Evolutionary conservation across 148 eudicot species (phyloP).

Genomic region (Spergularia marina): DNA sequence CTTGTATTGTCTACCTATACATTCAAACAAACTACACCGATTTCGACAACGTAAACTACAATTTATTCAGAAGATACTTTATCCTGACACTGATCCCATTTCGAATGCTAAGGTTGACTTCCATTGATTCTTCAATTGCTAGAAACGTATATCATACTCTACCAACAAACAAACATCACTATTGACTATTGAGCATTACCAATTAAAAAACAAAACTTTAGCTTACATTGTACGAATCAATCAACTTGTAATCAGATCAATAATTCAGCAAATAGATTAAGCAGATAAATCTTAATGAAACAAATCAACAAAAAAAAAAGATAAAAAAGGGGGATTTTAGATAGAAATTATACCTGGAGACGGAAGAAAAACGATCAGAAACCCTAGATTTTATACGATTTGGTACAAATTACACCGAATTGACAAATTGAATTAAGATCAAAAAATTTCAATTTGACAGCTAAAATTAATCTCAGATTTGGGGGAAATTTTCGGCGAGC

Average conservation of each 20-base stretch:
- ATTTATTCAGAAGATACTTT: neutral
- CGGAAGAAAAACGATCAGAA: neutral
- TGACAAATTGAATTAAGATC: constrained; percentile 1
- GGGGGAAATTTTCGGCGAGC: neutral
- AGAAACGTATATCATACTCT: neutral
- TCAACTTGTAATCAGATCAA: neutral
- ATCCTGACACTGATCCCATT: neutral
- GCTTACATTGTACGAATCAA: neutral
- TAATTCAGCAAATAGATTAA: neutral
- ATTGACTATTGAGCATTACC: neutral
- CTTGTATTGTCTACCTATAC: neutral
- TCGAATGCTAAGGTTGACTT: neutral
- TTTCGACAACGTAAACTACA: neutral
- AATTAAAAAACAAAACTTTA: neutral
- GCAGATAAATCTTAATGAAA: neutral
- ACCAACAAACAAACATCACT: neutral
- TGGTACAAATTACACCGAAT: neutral
- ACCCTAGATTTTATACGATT: neutral
- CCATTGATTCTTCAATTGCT: neutral
- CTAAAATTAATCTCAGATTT: neutral
- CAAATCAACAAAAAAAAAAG: neutral
- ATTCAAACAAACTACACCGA: neutral
- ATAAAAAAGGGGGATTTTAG: neutral
- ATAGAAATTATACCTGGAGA: constrained; percentile 14
- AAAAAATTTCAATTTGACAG: neutral